A percentile compares a stretch with the other conserved stretches of the same genome.
These are phyloP conservation scores for Lactarius akahatsu DNA, from an alignment of 768 basidiomycete species.

Conservation along the genomic window DNA sequence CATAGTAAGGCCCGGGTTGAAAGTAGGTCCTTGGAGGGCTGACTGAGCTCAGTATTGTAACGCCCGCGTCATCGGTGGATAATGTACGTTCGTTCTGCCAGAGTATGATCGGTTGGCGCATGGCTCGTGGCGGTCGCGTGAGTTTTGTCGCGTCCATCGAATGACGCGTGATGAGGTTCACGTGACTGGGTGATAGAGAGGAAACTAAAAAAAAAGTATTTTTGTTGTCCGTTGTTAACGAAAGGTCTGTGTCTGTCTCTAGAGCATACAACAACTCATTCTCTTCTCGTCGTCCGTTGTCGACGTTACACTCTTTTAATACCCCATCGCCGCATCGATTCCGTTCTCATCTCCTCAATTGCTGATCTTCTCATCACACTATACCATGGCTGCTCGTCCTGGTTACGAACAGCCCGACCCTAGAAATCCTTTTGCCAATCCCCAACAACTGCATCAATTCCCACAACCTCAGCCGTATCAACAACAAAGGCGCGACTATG, in stretches of 20 bases:
- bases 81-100: conserved; percentile 12
- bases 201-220: not conserved
- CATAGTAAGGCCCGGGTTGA: conserved; percentile 23
- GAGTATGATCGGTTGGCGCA: conserved; percentile 27
- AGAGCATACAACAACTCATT: conserved; percentile 8
- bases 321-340: conserved; percentile 9
- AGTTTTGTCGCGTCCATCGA: not conserved
- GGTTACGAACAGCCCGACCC: conserved; percentile 37
- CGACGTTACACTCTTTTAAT: conserved; percentile 26
- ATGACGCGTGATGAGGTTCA: not conserved
- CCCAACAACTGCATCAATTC: conserved; percentile 31
- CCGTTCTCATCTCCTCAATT: conserved; percentile 13
- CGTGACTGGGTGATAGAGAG: conserved; percentile 4
- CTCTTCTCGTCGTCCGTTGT: conserved; percentile 10
- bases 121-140: not conserved
- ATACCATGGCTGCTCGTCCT: conserved; percentile 38
- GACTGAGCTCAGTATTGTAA: conserved; percentile 20
- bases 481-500: conserved; percentile 29
- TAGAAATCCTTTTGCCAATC: conserved; percentile 37
- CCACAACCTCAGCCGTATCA: conserved; percentile 21
- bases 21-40: conserved; percentile 22
- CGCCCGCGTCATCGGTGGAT: conserved; percentile 27
- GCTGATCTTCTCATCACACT: conserved; percentile 12
- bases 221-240: not conserved
- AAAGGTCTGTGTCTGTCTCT: not conserved